Conservation (phyloP, 2,329 filamentous ascomycete species). For the Neonectria faginata region DNA sequence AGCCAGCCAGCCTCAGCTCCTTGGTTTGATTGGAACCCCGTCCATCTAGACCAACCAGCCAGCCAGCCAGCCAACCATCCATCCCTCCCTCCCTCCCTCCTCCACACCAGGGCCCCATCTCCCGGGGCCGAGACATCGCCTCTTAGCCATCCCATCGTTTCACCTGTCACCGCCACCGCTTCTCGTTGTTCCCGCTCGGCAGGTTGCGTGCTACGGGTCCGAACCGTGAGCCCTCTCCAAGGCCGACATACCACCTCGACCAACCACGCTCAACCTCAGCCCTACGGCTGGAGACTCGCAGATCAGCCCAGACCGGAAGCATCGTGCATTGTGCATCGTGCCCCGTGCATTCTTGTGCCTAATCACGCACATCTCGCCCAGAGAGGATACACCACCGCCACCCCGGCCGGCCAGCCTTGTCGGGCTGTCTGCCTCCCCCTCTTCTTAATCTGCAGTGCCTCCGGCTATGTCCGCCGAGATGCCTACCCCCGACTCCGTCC, state of each 20-base stretch:
- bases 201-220: constrained; percentile 14
- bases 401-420: constrained; percentile 6
- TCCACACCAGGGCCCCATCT: constrained; percentile 2
- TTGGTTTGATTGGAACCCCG: neutral
- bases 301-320: neutral
- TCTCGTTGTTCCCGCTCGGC: constrained; percentile 4
- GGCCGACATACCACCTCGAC: neutral
- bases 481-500: constrained; percentile 33
- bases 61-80: neutral
- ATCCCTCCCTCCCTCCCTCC: constrained; percentile 2
- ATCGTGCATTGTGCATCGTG: constrained; percentile 4
- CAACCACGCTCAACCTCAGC: constrained; percentile 24
- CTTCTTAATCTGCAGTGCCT: neutral
- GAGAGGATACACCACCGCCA: constrained; percentile 5
- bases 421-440: constrained; percentile 1
- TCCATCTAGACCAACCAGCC: neutral
- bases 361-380: constrained; percentile 10
- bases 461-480: constrained; percentile 30
- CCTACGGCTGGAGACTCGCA: constrained; percentile 23
- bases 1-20: neutral
- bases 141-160: constrained; percentile 5
- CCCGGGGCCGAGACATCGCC: constrained; percentile 17
- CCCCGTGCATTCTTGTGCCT: constrained; percentile 11
- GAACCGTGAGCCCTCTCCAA: constrained; percentile 5
- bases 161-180: constrained; percentile 11